phyloP scores from a whole-genome alignment of 2,329 filamentous ascomycete species.

The Alternaria viburni region DNA sequence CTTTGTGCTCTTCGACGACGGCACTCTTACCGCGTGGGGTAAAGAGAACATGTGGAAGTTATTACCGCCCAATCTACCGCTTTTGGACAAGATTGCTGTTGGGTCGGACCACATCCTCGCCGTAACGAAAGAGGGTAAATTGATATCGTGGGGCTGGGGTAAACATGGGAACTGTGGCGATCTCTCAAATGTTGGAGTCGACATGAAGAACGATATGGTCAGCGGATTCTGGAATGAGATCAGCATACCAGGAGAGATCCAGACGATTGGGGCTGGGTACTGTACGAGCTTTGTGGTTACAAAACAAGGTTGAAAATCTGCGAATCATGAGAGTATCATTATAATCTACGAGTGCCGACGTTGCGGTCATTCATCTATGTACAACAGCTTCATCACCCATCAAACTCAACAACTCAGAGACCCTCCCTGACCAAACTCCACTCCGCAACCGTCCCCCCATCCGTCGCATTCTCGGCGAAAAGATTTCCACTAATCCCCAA shows the following conservation, averaged over 20 bases:
- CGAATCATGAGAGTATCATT: neutral
- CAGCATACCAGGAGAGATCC: constrained; percentile 25
- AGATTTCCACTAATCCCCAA: constrained; percentile 58
- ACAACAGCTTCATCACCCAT: neutral
- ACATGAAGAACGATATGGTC: constrained; percentile 37
- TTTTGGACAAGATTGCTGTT: constrained; percentile 69
- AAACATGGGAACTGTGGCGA: constrained; percentile 94
- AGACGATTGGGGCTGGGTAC: constrained; percentile 32
- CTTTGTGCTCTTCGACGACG: constrained; percentile 70
- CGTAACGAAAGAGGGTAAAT: constrained; percentile 67
- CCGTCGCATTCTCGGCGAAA: constrained; percentile 40
- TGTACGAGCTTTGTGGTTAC: constrained; percentile 40
- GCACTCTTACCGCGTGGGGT: constrained; percentile 75
- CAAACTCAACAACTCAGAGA: neutral
- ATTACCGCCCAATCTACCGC: constrained; percentile 66
- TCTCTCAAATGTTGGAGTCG: constrained; percentile 11
- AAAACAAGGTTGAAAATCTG: neutral
- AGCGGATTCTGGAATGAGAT: constrained; percentile 40
- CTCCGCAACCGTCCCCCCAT: constrained; percentile 61
- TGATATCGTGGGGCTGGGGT: constrained; percentile 93
- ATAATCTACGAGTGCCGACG: neutral
- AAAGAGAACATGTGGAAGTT: constrained; percentile 85
- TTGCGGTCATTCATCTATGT: neutral
- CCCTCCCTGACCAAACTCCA: constrained; percentile 50
- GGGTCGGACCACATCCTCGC: constrained; percentile 92